Conservation (phyloP, 2,329 filamentous ascomycete species). For the Sclerotinia borealis region DNA sequence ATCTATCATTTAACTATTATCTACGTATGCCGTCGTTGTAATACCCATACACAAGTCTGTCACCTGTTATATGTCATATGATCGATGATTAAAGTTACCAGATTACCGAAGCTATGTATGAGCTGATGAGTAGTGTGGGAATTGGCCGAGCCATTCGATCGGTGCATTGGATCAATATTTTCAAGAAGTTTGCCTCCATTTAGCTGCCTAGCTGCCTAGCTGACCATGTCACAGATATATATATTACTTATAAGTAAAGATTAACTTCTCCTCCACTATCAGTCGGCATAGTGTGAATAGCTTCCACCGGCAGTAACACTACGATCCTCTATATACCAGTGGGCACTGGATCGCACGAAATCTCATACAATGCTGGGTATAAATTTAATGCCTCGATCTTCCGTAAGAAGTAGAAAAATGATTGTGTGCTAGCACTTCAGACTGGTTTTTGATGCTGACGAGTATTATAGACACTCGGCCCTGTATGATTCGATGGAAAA, state of each 20-base stretch:
- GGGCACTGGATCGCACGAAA: too few species aligned
- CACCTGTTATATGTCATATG: background rate
- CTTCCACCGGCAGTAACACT: background rate
- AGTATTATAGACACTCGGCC: background rate
- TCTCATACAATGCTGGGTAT: background rate
- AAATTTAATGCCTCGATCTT: background rate
- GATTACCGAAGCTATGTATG: background rate
- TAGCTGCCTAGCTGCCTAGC: too few species aligned
- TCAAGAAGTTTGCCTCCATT: too few species aligned
- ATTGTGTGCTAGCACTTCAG: background rate
- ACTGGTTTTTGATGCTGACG: too few species aligned
- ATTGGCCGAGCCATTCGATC: too few species aligned
- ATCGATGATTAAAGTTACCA: background rate
- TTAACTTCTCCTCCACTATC: too few species aligned
- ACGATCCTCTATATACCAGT: background rate
- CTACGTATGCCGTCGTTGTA: background rate
- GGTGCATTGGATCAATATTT: too few species aligned
- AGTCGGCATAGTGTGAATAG: too few species aligned
- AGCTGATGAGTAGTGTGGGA: background rate
- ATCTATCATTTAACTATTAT: background rate
- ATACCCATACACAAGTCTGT: background rate
- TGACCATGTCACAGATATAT: too few species aligned
- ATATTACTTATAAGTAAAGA: too few species aligned
- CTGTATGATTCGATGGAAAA: background rate
- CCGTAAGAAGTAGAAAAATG: background rate